Evolutionary conservation across 2,329 filamentous ascomycete genomes (phyloP).

Genomic region (Stylonectria norvegica): DNA sequence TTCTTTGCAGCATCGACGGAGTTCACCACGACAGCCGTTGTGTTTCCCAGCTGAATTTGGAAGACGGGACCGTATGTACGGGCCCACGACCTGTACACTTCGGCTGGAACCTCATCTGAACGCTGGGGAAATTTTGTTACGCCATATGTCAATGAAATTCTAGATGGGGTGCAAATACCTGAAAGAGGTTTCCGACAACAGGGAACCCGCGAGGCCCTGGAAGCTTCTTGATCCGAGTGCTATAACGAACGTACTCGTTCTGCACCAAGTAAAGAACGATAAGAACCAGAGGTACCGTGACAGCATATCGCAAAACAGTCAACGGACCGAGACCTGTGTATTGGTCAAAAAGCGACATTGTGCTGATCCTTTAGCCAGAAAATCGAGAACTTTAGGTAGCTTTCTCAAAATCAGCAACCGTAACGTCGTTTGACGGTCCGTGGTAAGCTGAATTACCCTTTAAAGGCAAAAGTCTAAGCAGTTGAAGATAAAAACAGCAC

Average conservation of each 20-base stretch:
- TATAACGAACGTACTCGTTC: neutral
- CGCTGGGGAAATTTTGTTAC: conserved; percentile 4
- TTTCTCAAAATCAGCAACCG: too few species aligned
- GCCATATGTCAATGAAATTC: neutral
- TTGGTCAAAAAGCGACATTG: too few species aligned
- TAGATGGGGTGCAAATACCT: neutral
- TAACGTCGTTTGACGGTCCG: too few species aligned
- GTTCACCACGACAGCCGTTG: conserved; percentile 65
- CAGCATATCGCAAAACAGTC: neutral
- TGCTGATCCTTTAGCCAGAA: too few species aligned
- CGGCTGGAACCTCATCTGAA: conserved; percentile 11
- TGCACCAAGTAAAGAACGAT: neutral
- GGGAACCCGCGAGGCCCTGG: conserved; percentile 7
- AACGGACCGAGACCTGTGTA: neutral
- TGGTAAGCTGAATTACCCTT: too few species aligned
- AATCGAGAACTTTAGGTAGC: too few species aligned
- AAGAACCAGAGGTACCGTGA: neutral
- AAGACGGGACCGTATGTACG: conserved; percentile 30
- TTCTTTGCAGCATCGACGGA: conserved; percentile 61
- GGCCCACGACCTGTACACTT: conserved; percentile 30
- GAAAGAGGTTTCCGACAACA: conserved; percentile 10
- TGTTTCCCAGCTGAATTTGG: conserved; percentile 35
- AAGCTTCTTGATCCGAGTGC: conserved; percentile 1
- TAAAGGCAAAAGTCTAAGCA: too few species aligned
- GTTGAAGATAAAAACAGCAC: too few species aligned